Percentiles rank a stretch among this genome's conserved stretches.
These are phyloP conservation scores for Ganoderma sinense DNA, from an alignment of 1,284 basidiomycete species.

Conservation along the genomic window DNA sequence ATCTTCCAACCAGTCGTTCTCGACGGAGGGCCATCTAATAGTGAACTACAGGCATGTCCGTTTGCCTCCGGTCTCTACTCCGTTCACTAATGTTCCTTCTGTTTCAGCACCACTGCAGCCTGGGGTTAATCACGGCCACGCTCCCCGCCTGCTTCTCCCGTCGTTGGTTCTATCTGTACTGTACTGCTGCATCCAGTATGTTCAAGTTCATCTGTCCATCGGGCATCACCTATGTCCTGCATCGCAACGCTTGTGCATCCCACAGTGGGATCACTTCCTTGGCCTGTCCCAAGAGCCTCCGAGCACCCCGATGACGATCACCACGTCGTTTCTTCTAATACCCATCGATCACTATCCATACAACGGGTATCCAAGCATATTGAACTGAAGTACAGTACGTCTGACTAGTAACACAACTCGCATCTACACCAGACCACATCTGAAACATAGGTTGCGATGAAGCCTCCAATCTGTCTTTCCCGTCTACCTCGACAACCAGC, in stretches of 20 bases:
- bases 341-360: background rate
- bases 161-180: conserved; percentile 7
- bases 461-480: background rate
- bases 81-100: background rate
- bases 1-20: conserved; percentile 71
- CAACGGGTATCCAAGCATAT: conserved; percentile 2
- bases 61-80: background rate
- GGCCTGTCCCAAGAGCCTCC: background rate
- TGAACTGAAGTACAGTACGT: background rate
- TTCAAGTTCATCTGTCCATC: background rate
- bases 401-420: background rate
- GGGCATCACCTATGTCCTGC: background rate
- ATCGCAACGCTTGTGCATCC: background rate
- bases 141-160: background rate
- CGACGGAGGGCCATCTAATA: conserved; percentile 93
- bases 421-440: conserved; percentile 4
- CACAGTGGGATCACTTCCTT: background rate
- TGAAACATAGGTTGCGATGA: background rate
- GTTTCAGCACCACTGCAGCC: conserved; percentile 70
- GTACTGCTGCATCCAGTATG: conserved; percentile 1
- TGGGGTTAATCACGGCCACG: conserved; percentile 59
- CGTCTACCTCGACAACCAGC: background rate
- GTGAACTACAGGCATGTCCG: conserved; percentile 91
- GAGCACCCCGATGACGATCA: background rate
- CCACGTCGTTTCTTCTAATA: background rate